These are phyloP conservation scores for Lomentospora prolificans DNA, from an alignment of 2,329 filamentous ascomycete species.

Conservation along the genomic window DNA sequence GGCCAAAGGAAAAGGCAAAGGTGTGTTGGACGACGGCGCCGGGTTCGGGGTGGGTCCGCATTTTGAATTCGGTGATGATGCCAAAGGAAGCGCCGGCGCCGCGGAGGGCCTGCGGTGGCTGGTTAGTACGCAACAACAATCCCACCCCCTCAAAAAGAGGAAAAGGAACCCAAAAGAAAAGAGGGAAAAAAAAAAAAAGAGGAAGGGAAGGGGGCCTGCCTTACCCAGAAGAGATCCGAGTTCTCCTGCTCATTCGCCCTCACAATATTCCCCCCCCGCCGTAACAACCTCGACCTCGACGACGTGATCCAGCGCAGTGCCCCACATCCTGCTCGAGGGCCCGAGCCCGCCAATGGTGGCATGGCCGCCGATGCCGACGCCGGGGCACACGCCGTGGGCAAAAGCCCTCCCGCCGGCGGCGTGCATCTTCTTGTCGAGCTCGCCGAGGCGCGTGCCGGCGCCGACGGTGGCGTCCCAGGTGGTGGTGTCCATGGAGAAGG, in stretches of 20 bases:
- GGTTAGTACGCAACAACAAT: too few species aligned
- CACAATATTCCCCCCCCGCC: slow-evolving; percentile 40
- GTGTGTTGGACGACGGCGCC: slow-evolving; percentile 47
- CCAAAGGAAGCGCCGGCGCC: slow-evolving; percentile 48
- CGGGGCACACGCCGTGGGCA: slow-evolving; percentile 49
- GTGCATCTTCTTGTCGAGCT: slow-evolving; percentile 40
- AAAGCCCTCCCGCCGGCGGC: slow-evolving; percentile 44
- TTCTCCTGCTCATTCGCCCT: slow-evolving; percentile 37
- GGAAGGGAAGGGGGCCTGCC: background rate
- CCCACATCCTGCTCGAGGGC: slow-evolving; percentile 50
- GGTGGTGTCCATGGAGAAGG: slow-evolving; percentile 40
- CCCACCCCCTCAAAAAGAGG: too few species aligned
- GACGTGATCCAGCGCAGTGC: slow-evolving; percentile 44
- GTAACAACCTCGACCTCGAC: slow-evolving; percentile 46
- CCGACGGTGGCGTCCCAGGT: slow-evolving; percentile 48
- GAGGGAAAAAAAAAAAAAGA: background rate
- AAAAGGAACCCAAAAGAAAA: background rate
- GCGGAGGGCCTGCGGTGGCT: slow-evolving; percentile 28
- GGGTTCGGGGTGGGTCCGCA: slow-evolving; percentile 46
- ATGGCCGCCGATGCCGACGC: slow-evolving; percentile 49
- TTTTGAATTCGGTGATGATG: slow-evolving; percentile 45
- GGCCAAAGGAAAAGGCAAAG: slow-evolving; percentile 41
- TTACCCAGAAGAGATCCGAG: slow-evolving; percentile 40
- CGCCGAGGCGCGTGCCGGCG: slow-evolving; percentile 39
- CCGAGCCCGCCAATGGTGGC: slow-evolving; percentile 49